Base-by-base conservation (phyloP, 495 filamentous ascomycete species). In the Usnea hakonensis region DNA sequence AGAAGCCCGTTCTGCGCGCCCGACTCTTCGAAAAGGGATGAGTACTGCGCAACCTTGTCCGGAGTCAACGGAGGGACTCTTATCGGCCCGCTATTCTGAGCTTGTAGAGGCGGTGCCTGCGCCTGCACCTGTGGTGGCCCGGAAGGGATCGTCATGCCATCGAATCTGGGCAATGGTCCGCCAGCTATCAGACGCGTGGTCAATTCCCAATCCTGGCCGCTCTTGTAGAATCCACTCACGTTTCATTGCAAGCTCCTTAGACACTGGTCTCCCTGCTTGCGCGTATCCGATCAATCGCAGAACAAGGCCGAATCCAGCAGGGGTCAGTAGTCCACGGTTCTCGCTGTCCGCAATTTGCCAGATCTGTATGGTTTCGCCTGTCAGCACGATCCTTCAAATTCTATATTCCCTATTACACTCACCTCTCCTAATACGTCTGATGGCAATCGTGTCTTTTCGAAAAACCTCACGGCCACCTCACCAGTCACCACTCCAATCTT, bases 281-380 rank as follows among this genome's bases (percentile, higher is more conserved):
- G 91, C 93, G 75, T 96, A 92, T 62, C 91, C 94, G 70, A 98
- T 97, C 76, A 98, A 84, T 66, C 94, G 82, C 70, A 98, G 75
- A 26, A 93, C 94, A 69, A 96, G 80, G 35, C 90, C 88, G 74
- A 98, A 98, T 67, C 92, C 95, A 53, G 90, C 81, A 5, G 89
- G 90, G 43, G 90, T 96, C 70, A 98, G 80, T 57, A 97, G 85
- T 62, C 95, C 94, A 63, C 91, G 84, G 75, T 97, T 98, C 75
- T 97, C 93, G 66, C 83, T 90, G 75, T 98, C 94, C 60, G 94
- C 95, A 70, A 98, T 92, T 75, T 96, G 91, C 94, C 94, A 98
- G 82, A 97, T 97, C 90, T 95, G 75, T 57, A 69, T 66, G 23
- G 55, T 16, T 32, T 35, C n/a, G 11, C 17, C 23, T 11, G n/a